Conservation (phyloP, 106 monocot species). For the Chionographis japonica region DNA sequence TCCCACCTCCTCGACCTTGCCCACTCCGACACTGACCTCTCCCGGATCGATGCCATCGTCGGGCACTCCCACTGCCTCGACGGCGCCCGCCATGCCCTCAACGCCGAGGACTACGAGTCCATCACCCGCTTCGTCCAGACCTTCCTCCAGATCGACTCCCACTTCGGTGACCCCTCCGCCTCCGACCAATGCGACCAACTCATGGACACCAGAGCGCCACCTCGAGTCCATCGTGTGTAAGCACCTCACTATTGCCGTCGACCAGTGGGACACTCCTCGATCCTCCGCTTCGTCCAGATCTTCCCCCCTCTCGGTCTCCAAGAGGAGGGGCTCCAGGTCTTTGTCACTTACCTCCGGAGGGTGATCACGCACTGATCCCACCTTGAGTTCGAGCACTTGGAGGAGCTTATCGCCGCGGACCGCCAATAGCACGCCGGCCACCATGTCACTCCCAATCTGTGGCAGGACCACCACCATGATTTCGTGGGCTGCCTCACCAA, state of each 20-base stretch:
- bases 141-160: too few species aligned
- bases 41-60: too few species aligned
- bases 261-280: slow-evolving; percentile 58
- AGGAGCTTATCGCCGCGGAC: slow-evolving; percentile 41
- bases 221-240: slow-evolving; percentile 53
- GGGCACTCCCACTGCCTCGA: too few species aligned
- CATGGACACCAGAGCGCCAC: slow-evolving; percentile 51
- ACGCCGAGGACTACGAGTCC: too few species aligned
- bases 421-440: too few species aligned
- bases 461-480: slow-evolving; percentile 25
- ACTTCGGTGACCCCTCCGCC: too few species aligned
- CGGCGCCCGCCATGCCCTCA: too few species aligned
- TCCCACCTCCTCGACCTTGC: too few species aligned
- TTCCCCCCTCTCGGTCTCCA: slow-evolving; percentile 70
- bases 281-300: slow-evolving; percentile 67
- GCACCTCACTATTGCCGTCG: slow-evolving; percentile 55
- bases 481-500: too few species aligned
- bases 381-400: slow-evolving; percentile 77
- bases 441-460: slow-evolving; percentile 1
- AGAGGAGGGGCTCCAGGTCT: slow-evolving; percentile 85
- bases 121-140: too few species aligned
- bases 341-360: slow-evolving; percentile 71
- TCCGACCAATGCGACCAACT: too few species aligned
- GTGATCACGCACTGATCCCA: slow-evolving; percentile 65
- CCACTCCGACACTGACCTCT: too few species aligned